Base-by-base conservation (phyloP, 1,139 yeast species). In the Saccharomyces hybrid region DNA sequence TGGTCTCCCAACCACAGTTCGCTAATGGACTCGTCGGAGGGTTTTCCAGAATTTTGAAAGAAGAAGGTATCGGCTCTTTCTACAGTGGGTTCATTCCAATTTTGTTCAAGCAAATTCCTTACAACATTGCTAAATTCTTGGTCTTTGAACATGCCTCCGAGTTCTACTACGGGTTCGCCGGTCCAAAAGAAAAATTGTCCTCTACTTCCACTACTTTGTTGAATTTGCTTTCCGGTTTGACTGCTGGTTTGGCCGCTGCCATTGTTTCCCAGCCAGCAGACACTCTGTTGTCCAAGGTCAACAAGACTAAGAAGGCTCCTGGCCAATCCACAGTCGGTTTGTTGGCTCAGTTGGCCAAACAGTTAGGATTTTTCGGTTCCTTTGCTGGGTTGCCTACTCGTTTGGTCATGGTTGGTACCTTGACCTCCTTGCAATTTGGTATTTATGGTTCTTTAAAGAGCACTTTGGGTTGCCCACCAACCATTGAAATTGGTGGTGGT, bases 71-170 rank as follows among this genome's bases (percentile, higher is more conserved):
- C 53, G 89, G 89, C 70, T 82, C 91, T 62, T 86, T 87, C 83
- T 87, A 87, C 84, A 84, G 83, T 73, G 95, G 95, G 79, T 87
- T 87, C 85, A 85, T 91, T 63, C 95, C 95, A 76, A 86, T 87
- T 72, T 80, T 87, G 74, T 87, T 86, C 83, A 87, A 87, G 78
- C 95, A 87, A 78, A 87, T 87, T 78, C 95, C 95, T 70, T 87
- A 87, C 79, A 87, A 87, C 80, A 87, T 87, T 72, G 91, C 95
- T 68, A 87, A 87, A 78, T 87, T 87, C 80, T 82, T 86, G 77
- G 91, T 88, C 69, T 87, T 75, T 76, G 95, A 87, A 79, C 83
- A 90, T 80, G 95, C 95, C 66, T 82, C 90, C 66, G 90, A 83
- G 76, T 80, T 83, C 62, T 85, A 87, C 77, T 84, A 76, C 76